A percentile compares a stretch with the other conserved stretches of the same genome.
Conservation (phyloP, 495 filamentous ascomycete genomes). For the Choiromyces venosus region DNA sequence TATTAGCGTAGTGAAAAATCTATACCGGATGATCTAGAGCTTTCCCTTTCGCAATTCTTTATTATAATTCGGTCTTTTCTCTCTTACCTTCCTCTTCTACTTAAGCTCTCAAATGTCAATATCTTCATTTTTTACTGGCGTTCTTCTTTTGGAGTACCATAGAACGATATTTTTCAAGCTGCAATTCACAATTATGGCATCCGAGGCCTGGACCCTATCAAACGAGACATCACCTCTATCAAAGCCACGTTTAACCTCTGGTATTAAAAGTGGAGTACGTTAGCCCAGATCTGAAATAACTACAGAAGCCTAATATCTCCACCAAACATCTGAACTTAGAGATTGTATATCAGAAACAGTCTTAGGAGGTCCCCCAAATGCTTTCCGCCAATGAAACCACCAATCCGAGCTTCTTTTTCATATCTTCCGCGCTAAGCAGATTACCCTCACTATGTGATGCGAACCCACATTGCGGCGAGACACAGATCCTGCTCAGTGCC, state of each 20-base stretch:
- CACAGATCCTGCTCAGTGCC: constrained; percentile 61
- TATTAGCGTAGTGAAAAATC: constrained; percentile 32
- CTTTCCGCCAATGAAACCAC: constrained; percentile 65
- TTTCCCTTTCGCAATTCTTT: background rate
- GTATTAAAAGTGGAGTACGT: background rate
- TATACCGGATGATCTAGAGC: constrained; percentile 37
- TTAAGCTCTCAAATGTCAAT: background rate
- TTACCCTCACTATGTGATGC: constrained; percentile 67
- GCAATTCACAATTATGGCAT: background rate
- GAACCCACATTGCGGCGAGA: constrained; percentile 78
- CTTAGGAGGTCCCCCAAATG: constrained; percentile 50
- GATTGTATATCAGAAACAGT: background rate
- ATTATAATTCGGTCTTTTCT: background rate
- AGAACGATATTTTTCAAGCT: background rate
- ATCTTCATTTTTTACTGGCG: background rate
- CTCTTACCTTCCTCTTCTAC: background rate
- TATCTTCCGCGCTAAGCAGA: constrained; percentile 57
- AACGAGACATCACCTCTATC: background rate
- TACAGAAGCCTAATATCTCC: background rate
- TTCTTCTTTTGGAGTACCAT: background rate
- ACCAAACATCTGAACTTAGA: background rate
- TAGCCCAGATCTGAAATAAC: background rate
- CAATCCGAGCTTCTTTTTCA: constrained; percentile 64
- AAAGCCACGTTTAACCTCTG: background rate
- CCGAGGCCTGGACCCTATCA: background rate